Percentiles rank a stretch among this genome's conserved stretches.
Evolutionary conservation across 352 stramenopile genomes (phyloP).

Genomic region (Globisporangium perplexum): DNA sequence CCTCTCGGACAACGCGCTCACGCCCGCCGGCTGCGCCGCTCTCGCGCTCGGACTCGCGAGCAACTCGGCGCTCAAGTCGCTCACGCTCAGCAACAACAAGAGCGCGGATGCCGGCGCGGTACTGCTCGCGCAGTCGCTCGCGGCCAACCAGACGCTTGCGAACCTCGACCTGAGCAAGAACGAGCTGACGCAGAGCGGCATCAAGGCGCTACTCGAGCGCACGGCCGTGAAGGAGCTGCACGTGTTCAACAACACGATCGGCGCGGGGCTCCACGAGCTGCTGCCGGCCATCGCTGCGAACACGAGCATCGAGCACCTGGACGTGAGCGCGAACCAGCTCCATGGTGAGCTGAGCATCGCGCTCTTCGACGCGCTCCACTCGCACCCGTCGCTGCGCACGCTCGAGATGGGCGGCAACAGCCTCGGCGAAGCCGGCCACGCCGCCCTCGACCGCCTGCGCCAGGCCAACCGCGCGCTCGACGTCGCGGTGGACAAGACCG

Average conservation of each 20-base stretch:
- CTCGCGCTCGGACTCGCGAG: constrained; percentile 35
- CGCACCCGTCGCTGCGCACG: constrained; percentile 60
- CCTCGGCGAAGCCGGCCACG: constrained; percentile 56
- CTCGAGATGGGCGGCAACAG: constrained; percentile 84
- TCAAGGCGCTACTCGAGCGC: constrained; percentile 39
- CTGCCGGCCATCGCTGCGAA: constrained; percentile 49
- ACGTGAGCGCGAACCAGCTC: constrained; percentile 65
- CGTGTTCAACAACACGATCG: constrained; percentile 76
- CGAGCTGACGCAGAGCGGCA: constrained; percentile 36
- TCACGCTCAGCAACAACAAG: constrained; percentile 62
- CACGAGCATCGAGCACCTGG: constrained; percentile 48
- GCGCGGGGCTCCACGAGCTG: constrained; percentile 36
- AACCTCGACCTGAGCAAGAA: constrained; percentile 74
- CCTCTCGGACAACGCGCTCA: constrained; percentile 66
- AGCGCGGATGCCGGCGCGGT: constrained; percentile 41
- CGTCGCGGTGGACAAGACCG: constrained; percentile 78
- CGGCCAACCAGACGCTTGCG: constrained; percentile 30
- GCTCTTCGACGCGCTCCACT: constrained; percentile 63
- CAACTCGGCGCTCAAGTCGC: constrained; percentile 38
- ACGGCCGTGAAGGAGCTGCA: constrained; percentile 49
- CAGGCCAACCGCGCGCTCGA: constrained; percentile 51
- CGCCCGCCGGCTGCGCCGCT: constrained; percentile 19
- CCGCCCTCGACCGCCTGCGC: constrained; percentile 55
- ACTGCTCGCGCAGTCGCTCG: constrained; percentile 29
- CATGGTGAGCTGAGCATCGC: constrained; percentile 50